Evolutionary conservation across 2,329 filamentous ascomycete genomes (phyloP), one percentile per base, ranked within the genome.

Genomic region (Sporothrix globosa): DNA sequence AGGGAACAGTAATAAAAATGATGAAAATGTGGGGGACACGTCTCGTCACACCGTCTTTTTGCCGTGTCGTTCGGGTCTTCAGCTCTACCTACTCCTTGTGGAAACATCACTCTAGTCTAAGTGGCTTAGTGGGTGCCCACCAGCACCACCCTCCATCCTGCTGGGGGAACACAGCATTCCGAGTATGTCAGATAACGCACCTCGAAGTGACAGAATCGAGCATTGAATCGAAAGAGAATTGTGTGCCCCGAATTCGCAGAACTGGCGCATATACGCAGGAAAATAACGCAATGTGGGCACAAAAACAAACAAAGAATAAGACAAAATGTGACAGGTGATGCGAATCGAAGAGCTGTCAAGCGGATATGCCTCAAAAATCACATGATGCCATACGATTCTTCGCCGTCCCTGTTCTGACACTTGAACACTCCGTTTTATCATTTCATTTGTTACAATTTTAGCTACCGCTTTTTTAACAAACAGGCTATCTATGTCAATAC

Each of bases 31-130:
- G 34, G 27, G 27, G 53, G 53, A 13, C 21, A 27, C 14, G 17
- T 27, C 61, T 65, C 50, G 61, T 65, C 61, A 63, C 60, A 65
- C 44, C 61, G 44, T 50, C 61, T 50, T 48, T 65, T 65, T 27
- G 24, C 17, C 21, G 27, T 14, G 19, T 6, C 54, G 11, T 34
- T 3, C 30, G n/a, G 19, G n/a, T 24, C 44, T 61, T 9, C 17
- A 39, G 39, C 30, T 61, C 30, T 39, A n/a, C 34, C 34, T 34
- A 34, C 6, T 34, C 61, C 60, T 30, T 65, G 19, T n/a, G 21
- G 61, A n/a, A 4, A 34, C 44, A 5, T 65, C 24, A 30, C 14
- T 50, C 19, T 34, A n/a, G 9, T 44, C 56, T 6, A 7, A 3
- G 21, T n/a, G 44, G 41, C 44, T 65, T 65, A 1, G 21, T 61